Evolutionary conservation across 805 yeast species (phyloP).

Genomic region (Pichia ethanolica): DNA sequence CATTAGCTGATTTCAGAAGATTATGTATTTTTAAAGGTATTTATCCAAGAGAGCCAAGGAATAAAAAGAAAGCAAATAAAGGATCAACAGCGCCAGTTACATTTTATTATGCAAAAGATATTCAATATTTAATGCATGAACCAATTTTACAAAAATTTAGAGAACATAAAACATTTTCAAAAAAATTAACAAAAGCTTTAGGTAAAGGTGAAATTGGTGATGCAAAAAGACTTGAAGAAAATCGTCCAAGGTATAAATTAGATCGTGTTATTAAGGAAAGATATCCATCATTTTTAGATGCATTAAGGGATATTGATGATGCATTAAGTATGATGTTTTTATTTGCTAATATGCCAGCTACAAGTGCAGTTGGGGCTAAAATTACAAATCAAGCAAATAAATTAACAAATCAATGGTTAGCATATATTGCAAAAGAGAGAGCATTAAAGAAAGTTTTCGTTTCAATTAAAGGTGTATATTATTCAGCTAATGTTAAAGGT

Average conservation of each 20-base stretch:
- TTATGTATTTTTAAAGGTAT: slow-evolving; percentile 97
- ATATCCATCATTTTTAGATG: slow-evolving; percentile 89
- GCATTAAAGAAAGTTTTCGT: slow-evolving; percentile 84
- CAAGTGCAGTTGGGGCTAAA: slow-evolving; percentile 69
- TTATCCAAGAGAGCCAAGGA: slow-evolving; percentile 93
- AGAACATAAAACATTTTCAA: slow-evolving; percentile 91
- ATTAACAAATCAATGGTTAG: slow-evolving; percentile 91
- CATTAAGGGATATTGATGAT: slow-evolving; percentile 89
- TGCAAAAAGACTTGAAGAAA: slow-evolving; percentile 78
- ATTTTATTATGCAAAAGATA: slow-evolving; percentile 89
- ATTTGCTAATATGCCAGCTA: slow-evolving; percentile 92
- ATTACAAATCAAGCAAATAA: slow-evolving; percentile 84
- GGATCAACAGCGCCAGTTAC: slow-evolving; percentile 97
- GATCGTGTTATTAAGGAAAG: slow-evolving; percentile 91
- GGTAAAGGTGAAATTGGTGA: slow-evolving; percentile 88
- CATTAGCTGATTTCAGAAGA: slow-evolving; percentile 94
- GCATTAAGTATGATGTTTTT: slow-evolving; percentile 91
- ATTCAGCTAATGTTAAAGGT: slow-evolving; percentile 83
- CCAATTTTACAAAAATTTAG: slow-evolving; percentile 87
- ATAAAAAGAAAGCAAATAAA: slow-evolving; percentile 93
- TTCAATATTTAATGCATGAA: slow-evolving; percentile 90
- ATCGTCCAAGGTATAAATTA: slow-evolving; percentile 76
- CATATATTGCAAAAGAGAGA: slow-evolving; percentile 81
- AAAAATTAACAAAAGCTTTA: slow-evolving; percentile 79
- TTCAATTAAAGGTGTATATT: slow-evolving; percentile 94